Evolutionary conservation across 1,284 basidiomycete genomes (phyloP).

Genomic region (Ganoderma lucidum): DNA sequence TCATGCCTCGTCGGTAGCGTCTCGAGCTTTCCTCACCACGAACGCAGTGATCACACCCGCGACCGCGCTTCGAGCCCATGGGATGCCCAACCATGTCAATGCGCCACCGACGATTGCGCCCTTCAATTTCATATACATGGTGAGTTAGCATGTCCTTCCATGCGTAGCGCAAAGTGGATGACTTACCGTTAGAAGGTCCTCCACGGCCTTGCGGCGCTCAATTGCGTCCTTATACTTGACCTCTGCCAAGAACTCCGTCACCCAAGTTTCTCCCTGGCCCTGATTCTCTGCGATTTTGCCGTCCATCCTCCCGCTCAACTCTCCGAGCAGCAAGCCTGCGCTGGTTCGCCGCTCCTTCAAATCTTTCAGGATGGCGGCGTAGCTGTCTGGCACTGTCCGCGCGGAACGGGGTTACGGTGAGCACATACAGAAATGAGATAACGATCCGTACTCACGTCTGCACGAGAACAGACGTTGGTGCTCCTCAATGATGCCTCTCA

Average conservation of each 20-base stretch:
- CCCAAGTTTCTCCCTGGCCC: background rate
- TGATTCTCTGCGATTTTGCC: background rate
- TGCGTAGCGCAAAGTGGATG: background rate
- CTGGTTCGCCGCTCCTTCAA: background rate
- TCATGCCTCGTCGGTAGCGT: background rate
- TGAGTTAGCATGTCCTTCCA: background rate
- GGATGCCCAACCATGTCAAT: background rate
- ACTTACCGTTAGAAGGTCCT: background rate
- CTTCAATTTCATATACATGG: background rate
- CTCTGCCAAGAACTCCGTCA: background rate
- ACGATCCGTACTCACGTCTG: background rate
- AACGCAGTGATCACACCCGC: background rate
- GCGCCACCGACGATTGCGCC: background rate
- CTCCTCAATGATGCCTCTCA: background rate
- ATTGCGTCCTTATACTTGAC: background rate
- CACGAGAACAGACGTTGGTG: background rate
- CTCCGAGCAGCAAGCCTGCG: background rate
- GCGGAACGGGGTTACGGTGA: background rate
- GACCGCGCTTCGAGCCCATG: constrained; percentile 1
- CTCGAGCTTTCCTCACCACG: background rate
- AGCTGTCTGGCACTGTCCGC: background rate
- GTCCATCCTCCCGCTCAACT: background rate
- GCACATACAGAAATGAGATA: background rate
- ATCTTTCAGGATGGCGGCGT: background rate
- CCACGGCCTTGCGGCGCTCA: background rate